A percentile compares a stretch with the other conserved stretches of the same genome.
phyloP scores from a whole-genome alignment of 345 rosid species.

The Brassica rapa region DNA sequence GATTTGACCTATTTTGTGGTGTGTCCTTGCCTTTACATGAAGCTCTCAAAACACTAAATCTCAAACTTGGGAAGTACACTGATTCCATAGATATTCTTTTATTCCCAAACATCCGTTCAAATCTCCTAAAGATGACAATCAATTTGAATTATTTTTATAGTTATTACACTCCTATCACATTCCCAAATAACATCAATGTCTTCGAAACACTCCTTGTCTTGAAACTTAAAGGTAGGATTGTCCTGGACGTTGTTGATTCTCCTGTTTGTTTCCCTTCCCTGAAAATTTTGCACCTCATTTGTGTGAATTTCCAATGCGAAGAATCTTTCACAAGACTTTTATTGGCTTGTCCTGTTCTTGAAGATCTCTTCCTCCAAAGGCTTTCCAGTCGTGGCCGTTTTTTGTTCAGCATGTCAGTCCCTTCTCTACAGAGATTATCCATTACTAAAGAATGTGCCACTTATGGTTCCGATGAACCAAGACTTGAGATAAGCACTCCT shows the following conservation, averaged over 20 bases:
- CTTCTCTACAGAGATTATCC: conserved; percentile 24
- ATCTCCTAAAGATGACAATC: conserved; percentile 11
- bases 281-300: neutral
- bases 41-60: conserved; percentile 18
- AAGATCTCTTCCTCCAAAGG: conserved; percentile 13
- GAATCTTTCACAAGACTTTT: conserved; percentile 8
- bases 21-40: conserved; percentile 17
- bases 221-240: conserved; percentile 5
- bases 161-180: neutral
- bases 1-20: conserved; percentile 1
- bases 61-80: neutral
- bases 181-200: neutral
- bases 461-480: neutral
- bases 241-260: conserved; percentile 9
- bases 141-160: neutral
- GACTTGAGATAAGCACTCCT: conserved; percentile 18
- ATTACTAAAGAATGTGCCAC: neutral
- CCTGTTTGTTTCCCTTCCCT: conserved; percentile 20
- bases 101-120: conserved; percentile 2
- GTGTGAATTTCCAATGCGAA: neutral
- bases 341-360: conserved; percentile 27
- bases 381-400: too few species aligned
- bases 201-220: conserved; percentile 1
- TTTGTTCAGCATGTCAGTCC: conserved; percentile 14
- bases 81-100: neutral